Percentiles rank a stretch among this genome's conserved stretches.
Evolutionary conservation across 345 rosid genomes (phyloP).

Genomic region (Linum lewisii): DNA sequence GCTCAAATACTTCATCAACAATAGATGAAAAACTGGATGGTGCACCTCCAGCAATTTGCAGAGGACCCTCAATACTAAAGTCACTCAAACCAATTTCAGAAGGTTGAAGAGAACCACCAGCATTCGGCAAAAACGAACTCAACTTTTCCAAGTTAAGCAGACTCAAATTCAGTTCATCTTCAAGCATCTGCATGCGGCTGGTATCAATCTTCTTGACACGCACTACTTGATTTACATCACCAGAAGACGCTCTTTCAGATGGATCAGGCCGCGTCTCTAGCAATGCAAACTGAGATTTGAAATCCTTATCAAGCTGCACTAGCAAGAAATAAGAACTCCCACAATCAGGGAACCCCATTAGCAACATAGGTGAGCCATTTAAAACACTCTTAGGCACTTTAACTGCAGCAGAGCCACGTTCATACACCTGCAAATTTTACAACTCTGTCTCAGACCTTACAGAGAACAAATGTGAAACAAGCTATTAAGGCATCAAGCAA

Average conservation of each 20-base stretch:
- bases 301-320: conserved; percentile 87
- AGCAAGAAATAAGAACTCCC: conserved; percentile 77
- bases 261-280: conserved; percentile 51
- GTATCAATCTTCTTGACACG: conserved; percentile 70
- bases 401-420: conserved; percentile 55
- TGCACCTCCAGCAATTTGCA: conserved; percentile 40
- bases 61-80: conserved; percentile 40
- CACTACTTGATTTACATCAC: conserved; percentile 44
- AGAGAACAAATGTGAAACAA: neutral
- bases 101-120: conserved; percentile 35
- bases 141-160: conserved; percentile 44
- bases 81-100: conserved; percentile 50
- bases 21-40: conserved; percentile 64
- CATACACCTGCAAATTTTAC: conserved; percentile 62
- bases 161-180: conserved; percentile 73
- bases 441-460: conserved; percentile 14
- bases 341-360: conserved; percentile 87
- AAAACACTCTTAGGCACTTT: conserved; percentile 63
- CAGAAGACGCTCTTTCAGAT: conserved; percentile 39
- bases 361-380: conserved; percentile 46
- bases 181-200: conserved; percentile 70
- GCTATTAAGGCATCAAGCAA: neutral
- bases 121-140: conserved; percentile 37
- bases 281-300: conserved; percentile 76
- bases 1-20: conserved; percentile 92